phyloP scores from a whole-genome alignment of 2,329 filamentous ascomycete genomes.

The Diplodia sapinea region DNA sequence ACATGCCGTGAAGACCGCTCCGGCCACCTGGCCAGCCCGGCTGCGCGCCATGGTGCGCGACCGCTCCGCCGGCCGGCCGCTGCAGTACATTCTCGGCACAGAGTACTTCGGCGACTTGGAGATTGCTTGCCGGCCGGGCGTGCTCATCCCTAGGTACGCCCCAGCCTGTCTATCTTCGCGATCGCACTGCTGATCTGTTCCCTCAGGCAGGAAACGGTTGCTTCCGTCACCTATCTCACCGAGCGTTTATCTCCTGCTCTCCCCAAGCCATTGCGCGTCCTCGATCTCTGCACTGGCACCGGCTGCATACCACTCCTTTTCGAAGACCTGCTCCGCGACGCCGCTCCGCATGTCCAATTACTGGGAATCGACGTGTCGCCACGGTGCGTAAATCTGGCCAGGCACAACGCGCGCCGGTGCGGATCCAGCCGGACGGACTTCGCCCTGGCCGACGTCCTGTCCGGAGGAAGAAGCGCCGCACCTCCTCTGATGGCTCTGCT shows the following conservation, averaged over 20 bases:
- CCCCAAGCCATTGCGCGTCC: constrained; percentile 59
- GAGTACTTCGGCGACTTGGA: constrained; percentile 88
- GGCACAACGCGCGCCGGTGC: constrained; percentile 57
- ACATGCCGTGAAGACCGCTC: constrained; percentile 50
- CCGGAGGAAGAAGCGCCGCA: not conserved
- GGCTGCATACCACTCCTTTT: constrained; percentile 87
- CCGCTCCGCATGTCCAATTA: constrained; percentile 54
- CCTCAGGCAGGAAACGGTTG: constrained; percentile 54
- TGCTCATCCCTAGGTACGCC: constrained; percentile 78
- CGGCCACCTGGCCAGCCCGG: constrained; percentile 38
- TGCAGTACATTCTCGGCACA: constrained; percentile 88
- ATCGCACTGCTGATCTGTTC: not conserved
- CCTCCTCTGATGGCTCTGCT: constrained; percentile 13
- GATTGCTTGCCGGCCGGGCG: constrained; percentile 74
- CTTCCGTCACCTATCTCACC: constrained; percentile 44
- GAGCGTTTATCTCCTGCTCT: constrained; percentile 38
- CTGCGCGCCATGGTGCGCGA: constrained; percentile 48
- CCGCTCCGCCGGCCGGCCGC: constrained; percentile 69
- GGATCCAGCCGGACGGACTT: constrained; percentile 30
- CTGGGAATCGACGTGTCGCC: constrained; percentile 76
- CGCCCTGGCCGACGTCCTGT: constrained; percentile 17
- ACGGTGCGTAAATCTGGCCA: constrained; percentile 68
- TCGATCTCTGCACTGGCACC: constrained; percentile 90
- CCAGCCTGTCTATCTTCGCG: not conserved
- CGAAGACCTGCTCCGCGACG: constrained; percentile 62